phyloP scores from a whole-genome alignment of 2,329 filamentous ascomycete genomes.

The Monilinia vaccinii-corymbosi region DNA sequence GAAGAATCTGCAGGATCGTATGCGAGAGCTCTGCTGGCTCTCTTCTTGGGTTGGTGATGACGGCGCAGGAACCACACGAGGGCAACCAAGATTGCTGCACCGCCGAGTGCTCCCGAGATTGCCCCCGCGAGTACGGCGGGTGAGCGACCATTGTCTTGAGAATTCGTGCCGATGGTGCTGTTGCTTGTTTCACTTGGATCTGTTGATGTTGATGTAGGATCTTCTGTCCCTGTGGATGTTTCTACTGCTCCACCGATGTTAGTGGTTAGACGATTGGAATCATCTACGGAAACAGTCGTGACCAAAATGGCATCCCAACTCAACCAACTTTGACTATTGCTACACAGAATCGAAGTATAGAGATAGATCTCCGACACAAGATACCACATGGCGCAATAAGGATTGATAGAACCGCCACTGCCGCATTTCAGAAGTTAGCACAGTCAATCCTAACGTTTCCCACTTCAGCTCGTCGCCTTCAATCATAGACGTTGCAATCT shows the following conservation, averaged over 20 bases:
- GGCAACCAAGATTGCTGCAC: background rate
- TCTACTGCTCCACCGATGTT: too few species aligned
- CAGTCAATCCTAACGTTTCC: background rate
- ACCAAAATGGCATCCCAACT: background rate
- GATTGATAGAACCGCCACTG: background rate
- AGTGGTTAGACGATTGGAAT: too few species aligned
- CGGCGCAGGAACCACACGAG: background rate
- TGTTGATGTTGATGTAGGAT: background rate
- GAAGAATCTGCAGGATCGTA: background rate
- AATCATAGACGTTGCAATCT: background rate
- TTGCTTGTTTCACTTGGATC: background rate
- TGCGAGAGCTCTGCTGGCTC: slow-evolving; percentile 2
- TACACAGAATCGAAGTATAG: background rate
- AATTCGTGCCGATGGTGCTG: background rate
- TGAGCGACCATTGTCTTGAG: background rate
- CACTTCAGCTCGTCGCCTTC: background rate
- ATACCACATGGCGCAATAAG: slow-evolving; percentile 1
- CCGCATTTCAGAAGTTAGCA: background rate
- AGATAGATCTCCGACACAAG: background rate
- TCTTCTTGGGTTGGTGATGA: background rate
- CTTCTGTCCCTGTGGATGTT: background rate
- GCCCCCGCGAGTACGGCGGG: background rate
- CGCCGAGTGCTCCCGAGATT: background rate
- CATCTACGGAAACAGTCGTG: background rate
- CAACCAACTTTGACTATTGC: background rate